These are phyloP conservation scores for Isatis tinctoria DNA, from an alignment of 345 rosid species.

Conservation along the genomic window DNA sequence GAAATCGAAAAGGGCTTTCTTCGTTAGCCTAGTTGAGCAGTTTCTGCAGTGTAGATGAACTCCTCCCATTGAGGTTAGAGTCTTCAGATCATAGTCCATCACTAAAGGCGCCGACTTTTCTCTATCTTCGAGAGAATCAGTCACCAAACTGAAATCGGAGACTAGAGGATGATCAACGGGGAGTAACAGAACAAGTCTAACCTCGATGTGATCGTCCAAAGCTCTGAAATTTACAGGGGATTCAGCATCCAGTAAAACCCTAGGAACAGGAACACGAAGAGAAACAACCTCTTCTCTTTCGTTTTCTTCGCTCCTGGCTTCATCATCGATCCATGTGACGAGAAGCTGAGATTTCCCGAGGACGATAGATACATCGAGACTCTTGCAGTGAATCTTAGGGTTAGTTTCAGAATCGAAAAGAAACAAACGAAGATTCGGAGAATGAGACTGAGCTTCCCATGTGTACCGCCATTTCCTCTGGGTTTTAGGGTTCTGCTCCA, in stretches of 20 bases:
- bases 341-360: conserved; percentile 44
- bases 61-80: conserved; percentile 44
- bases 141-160: conserved; percentile 39
- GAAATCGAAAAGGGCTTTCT: conserved; percentile 50
- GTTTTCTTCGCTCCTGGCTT: conserved; percentile 16
- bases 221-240: conserved; percentile 44
- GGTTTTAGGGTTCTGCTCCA: conserved; percentile 40
- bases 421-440: conserved; percentile 66
- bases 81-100: conserved; percentile 57
- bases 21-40: conserved; percentile 60
- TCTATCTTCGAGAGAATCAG: conserved; percentile 31
- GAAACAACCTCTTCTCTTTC: conserved; percentile 31
- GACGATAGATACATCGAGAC: conserved; percentile 37
- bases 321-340: conserved; percentile 42
- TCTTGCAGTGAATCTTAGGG: conserved; percentile 47
- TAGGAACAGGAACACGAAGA: conserved; percentile 58
- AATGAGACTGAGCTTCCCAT: conserved; percentile 93
- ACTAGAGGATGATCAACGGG: conserved; percentile 83
- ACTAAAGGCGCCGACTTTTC: conserved; percentile 36
- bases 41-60: conserved; percentile 69
- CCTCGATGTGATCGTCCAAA: conserved; percentile 77
- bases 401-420: conserved; percentile 50
- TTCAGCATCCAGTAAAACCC: conserved; percentile 60
- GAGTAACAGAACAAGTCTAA: conserved; percentile 71
- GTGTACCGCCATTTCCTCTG: conserved; percentile 79